Evolutionary conservation across 2,329 filamentous ascomycete species (phyloP).

Genomic region (Ampelomyces quisqualis): DNA sequence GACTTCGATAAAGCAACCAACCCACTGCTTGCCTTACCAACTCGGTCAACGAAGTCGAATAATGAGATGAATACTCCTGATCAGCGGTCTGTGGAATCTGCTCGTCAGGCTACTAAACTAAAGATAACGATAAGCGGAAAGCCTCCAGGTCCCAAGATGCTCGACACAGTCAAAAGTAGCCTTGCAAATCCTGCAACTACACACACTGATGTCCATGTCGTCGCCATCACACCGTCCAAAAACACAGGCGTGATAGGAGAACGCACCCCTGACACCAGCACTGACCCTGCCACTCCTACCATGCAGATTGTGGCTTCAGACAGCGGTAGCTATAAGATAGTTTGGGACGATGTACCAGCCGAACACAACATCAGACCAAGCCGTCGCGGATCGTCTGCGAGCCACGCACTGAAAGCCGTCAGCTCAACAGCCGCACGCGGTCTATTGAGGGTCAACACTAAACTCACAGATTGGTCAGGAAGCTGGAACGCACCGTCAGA

Average conservation of each 20-base stretch:
- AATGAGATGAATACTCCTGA: not conserved
- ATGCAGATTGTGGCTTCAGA: constrained; percentile 38
- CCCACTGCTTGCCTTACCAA: constrained; percentile 5
- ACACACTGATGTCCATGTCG: constrained; percentile 39
- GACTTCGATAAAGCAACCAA: constrained; percentile 26
- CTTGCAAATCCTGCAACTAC: constrained; percentile 34
- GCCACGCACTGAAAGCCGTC: constrained; percentile 16
- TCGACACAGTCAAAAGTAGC: constrained; percentile 19
- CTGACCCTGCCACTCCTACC: constrained; percentile 31
- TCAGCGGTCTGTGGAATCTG: not conserved
- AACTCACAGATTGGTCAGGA: constrained; percentile 35
- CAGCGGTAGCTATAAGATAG: constrained; percentile 29
- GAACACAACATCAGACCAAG: constrained; percentile 8
- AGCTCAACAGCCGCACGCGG: constrained; percentile 17
- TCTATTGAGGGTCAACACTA: constrained; percentile 35
- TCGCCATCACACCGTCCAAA: constrained; percentile 29
- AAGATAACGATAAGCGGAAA: not conserved
- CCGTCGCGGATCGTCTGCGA: constrained; percentile 24
- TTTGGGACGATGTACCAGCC: constrained; percentile 34
- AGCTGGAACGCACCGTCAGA: constrained; percentile 16
- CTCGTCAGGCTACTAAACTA: not conserved
- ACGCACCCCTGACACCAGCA: constrained; percentile 1
- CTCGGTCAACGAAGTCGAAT: constrained; percentile 3
- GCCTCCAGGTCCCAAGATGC: constrained; percentile 12
- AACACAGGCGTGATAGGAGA: not conserved